These are phyloP conservation scores for Chrysoporthe austroafricana DNA, from an alignment of 2,329 filamentous ascomycete species.

Conservation along the genomic window DNA sequence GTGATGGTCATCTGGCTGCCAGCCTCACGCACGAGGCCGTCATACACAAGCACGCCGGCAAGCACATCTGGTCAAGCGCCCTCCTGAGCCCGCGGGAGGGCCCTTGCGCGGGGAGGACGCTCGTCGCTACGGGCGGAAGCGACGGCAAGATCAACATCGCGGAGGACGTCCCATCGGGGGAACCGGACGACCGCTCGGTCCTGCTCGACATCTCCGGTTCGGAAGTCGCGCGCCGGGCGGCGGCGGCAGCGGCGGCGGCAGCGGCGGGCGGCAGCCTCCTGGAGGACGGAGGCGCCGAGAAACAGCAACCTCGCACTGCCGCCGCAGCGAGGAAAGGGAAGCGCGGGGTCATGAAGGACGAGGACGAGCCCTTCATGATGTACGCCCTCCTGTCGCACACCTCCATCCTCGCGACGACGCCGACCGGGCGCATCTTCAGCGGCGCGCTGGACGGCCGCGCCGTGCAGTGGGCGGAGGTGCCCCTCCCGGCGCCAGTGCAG, in stretches of 20 bases:
- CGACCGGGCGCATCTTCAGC: slow-evolving; percentile 61
- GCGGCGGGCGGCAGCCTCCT: neutral
- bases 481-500: slow-evolving; percentile 39
- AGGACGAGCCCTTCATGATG: slow-evolving; percentile 36
- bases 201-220: slow-evolving; percentile 1
- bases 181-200: neutral
- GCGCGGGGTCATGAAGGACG: slow-evolving; percentile 6
- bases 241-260: neutral
- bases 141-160: slow-evolving; percentile 71
- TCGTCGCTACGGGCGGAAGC: slow-evolving; percentile 78
- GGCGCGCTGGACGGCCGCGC: slow-evolving; percentile 40
- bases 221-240: neutral
- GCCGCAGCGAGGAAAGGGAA: neutral
- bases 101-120: neutral
- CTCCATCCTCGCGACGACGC: slow-evolving; percentile 60
- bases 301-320: neutral
- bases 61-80: slow-evolving; percentile 85
- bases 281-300: too few species aligned
- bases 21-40: slow-evolving; percentile 57
- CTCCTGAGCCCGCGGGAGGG: slow-evolving; percentile 37
- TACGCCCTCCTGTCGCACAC: slow-evolving; percentile 64
- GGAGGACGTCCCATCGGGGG: slow-evolving; percentile 27
- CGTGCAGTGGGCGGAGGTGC: slow-evolving; percentile 50
- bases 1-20: slow-evolving; percentile 25
- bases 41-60: slow-evolving; percentile 74